Evolutionary conservation across 1,139 yeast genomes (phyloP).

Genomic region (Fermentozyma sake): DNA sequence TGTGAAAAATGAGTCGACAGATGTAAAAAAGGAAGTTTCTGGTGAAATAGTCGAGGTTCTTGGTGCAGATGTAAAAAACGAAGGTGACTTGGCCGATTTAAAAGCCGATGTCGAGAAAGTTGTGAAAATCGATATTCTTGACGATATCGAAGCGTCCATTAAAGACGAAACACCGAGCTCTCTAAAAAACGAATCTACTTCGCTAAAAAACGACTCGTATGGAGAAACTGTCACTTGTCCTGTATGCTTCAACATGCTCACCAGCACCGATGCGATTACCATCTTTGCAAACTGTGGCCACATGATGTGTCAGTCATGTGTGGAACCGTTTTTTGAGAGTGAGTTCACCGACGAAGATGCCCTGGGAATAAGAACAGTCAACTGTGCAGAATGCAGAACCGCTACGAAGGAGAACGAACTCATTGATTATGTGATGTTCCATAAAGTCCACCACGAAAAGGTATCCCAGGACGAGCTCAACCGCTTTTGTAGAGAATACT

Average conservation of each 20-base stretch:
- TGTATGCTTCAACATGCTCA: constrained; percentile 59
- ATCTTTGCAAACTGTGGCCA: constrained; percentile 66
- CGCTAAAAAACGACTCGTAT: constrained; percentile 1
- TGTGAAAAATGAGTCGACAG: no score
- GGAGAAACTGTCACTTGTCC: constrained; percentile 51
- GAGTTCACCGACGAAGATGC: constrained; percentile 28
- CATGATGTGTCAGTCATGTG: constrained; percentile 59
- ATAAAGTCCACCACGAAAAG: constrained; percentile 36
- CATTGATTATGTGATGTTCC: constrained; percentile 49
- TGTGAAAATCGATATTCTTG: constrained; percentile 11
- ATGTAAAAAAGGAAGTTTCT: no score
- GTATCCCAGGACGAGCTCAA: constrained; percentile 8
- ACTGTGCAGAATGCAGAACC: constrained; percentile 49
- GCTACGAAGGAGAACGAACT: constrained; percentile 37
- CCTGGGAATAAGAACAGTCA: constrained; percentile 37
- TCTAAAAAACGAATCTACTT: no score
- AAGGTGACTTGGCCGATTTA: no score
- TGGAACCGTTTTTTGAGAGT: constrained; percentile 47
- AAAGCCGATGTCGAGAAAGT: constrained; percentile 12
- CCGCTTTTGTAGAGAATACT: constrained; percentile 8
- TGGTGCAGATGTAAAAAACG: constrained; percentile 7
- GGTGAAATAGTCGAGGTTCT: no score
- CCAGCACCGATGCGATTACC: constrained; percentile 36
- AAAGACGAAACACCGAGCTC: no score
- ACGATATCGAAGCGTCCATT: constrained; percentile 9